Evolutionary conservation across 2,329 filamentous ascomycete genomes (phyloP).

Genomic region (Cladosporium sp.): DNA sequence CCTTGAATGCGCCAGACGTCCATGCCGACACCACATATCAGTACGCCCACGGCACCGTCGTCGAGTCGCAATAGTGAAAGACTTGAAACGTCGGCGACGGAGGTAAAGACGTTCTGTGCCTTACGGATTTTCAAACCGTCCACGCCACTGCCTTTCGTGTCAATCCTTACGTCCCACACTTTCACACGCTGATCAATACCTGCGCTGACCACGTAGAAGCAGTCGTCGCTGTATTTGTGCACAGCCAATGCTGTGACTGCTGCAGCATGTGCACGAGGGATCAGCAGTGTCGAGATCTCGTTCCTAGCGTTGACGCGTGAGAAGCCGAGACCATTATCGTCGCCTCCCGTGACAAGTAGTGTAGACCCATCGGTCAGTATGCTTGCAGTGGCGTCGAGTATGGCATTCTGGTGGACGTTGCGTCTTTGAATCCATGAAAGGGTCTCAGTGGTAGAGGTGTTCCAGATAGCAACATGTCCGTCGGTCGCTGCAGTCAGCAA

Average conservation of each 20-base stretch:
- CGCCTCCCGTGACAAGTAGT: slow-evolving; percentile 71
- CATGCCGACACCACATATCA: slow-evolving; percentile 49
- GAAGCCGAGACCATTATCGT: slow-evolving; percentile 76
- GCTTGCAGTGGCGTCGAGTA: slow-evolving; percentile 55
- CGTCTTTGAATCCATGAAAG: slow-evolving; percentile 36
- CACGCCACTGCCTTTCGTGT: slow-evolving; percentile 17
- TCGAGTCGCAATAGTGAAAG: slow-evolving; percentile 38
- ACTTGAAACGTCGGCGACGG: slow-evolving; percentile 52
- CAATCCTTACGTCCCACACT: slow-evolving; percentile 39
- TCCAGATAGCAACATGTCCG: slow-evolving; percentile 66
- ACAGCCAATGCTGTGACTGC: slow-evolving; percentile 59
- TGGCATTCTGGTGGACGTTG: slow-evolving; percentile 71
- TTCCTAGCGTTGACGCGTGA: slow-evolving; percentile 33
- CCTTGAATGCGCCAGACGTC: slow-evolving; percentile 34
- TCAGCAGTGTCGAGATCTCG: slow-evolving; percentile 32
- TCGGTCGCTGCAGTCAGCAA: slow-evolving; percentile 76
- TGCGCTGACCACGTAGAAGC: slow-evolving; percentile 23
- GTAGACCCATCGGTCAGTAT: slow-evolving; percentile 32
- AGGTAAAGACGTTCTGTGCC: slow-evolving; percentile 36
- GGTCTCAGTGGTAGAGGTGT: background rate
- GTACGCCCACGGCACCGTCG: slow-evolving; percentile 23
- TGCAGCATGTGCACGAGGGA: slow-evolving; percentile 64
- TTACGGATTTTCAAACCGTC: slow-evolving; percentile 28
- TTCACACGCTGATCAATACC: slow-evolving; percentile 48
- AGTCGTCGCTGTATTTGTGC: background rate